Evolutionary conservation across 2,329 filamentous ascomycete genomes (phyloP), one percentile per base, ranked within the genome.

Genomic region (Nigrograna mackinnonii): DNA sequence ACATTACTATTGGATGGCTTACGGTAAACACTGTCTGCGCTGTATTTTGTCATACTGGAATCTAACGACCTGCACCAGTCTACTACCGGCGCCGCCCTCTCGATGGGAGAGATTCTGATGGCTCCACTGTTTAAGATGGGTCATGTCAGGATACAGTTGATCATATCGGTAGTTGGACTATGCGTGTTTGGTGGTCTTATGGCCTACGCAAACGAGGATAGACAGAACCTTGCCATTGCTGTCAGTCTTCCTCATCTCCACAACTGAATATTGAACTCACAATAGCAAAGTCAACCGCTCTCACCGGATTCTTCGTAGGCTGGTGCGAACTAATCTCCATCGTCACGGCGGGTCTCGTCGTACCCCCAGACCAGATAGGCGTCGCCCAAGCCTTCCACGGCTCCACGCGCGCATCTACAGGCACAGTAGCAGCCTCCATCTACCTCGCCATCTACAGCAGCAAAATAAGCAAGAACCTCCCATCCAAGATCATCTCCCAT

Each of bases 351-450:
- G 9, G 12, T 16, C 18, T 36, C 9, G 34, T 36, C 34, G 16
- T 36, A 11, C 34, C 34, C 17, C 34, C 34, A 6, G 19, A 36
- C 7, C 6, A 36, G 6, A 36, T 36, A 9, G 34, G 34, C 17
- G 12, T 21, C 11, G 34, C 6, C 11, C 19, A 21, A 11, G 34
- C 34, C 6, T 36, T 36, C 18, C 22, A 19, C 34, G 12, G 12
- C 17, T 34, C 31, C 7, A 34, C 31, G 7, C 31, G 31, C 9
- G 31, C 31, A 9, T 7, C 17, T 34, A 34, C 31, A 9, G 31
- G 31, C 11, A 11, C 31, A 7, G 16, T 34, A n/a, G n/a, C 31
- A 11, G 31, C 31, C 9, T 7, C 11, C 31, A 34, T 34, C 31
- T 34, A 34, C 17, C 31, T 34, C 16, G 31, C 31, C 7, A 34